Percentiles rank a stretch among this genome's conserved stretches.
Evolutionary conservation across 257 asterid genomes (phyloP).

Genomic region (Solanum chiquidenum): DNA sequence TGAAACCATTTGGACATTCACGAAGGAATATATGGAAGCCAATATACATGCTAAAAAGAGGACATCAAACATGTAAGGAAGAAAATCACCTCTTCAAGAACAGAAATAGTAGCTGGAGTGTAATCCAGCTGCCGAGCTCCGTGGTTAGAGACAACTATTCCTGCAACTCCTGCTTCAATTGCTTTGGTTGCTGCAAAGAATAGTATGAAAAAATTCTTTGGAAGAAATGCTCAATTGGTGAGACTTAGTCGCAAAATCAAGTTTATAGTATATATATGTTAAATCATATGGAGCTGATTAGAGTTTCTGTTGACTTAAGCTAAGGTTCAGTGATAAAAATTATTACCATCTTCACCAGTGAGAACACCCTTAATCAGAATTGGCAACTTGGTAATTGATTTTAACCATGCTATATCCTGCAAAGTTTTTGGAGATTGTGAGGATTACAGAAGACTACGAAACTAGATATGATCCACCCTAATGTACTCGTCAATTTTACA

Average conservation of each 20-base stretch:
- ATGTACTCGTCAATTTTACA: neutral
- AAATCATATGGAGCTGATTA: neutral
- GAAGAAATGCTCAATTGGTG: neutral
- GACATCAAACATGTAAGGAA: neutral
- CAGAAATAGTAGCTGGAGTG: conserved; percentile 48
- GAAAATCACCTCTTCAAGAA: conserved; percentile 44
- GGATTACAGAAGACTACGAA: neutral
- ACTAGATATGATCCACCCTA: neutral
- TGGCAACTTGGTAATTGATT: conserved; percentile 50
- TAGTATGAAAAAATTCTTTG: neutral
- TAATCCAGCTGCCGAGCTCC: conserved; percentile 61
- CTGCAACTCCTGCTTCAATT: conserved; percentile 49
- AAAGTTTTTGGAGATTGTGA: neutral
- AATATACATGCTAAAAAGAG: neutral
- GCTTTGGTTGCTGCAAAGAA: conserved; percentile 39
- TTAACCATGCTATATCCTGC: conserved; percentile 68
- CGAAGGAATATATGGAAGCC: neutral
- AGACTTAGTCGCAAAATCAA: neutral
- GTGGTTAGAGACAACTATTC: conserved; percentile 54
- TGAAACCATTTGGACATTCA: neutral
- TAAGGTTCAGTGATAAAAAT: neutral
- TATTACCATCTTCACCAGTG: conserved; percentile 14
- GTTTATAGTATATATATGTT: neutral
- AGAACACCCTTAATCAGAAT: conserved; percentile 52
- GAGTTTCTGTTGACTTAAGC: neutral